These are phyloP conservation scores for Lepiota brunneoincarnata DNA, from an alignment of 768 basidiomycete species.

Conservation along the genomic window DNA sequence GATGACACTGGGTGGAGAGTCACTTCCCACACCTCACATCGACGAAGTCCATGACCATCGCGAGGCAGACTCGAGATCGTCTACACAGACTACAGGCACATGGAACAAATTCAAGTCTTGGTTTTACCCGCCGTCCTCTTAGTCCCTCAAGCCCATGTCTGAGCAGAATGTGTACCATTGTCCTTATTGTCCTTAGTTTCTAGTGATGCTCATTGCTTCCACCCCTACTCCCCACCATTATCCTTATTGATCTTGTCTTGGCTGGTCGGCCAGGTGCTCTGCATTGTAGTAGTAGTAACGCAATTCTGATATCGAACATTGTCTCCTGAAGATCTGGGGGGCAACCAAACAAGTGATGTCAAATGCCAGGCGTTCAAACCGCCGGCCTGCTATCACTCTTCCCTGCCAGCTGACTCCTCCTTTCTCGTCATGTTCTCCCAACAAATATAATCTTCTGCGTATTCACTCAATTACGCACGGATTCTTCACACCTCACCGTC, in stretches of 20 bases:
- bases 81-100: slow-evolving; percentile 1
- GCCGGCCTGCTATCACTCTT: not conserved
- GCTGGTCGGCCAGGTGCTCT: not conserved
- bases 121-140: slow-evolving; percentile 10
- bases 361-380: not conserved
- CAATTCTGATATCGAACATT: not conserved
- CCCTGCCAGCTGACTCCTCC: not conserved
- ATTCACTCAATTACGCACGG: not conserved
- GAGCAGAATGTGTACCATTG: slow-evolving; percentile 6
- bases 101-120: slow-evolving; percentile 16
- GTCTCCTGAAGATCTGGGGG: not conserved
- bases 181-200: not conserved
- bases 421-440: not conserved
- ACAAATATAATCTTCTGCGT: not conserved
- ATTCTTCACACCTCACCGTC: not conserved
- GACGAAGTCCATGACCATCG: not conserved
- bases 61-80: not conserved
- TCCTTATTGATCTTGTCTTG: not conserved
- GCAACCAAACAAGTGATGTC: not conserved
- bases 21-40: slow-evolving; percentile 17
- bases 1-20: slow-evolving; percentile 43
- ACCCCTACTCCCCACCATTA: slow-evolving; percentile 3
- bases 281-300: slow-evolving; percentile 6
- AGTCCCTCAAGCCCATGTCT: not conserved
- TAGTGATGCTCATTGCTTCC: not conserved